Base-by-base conservation (phyloP, 257 asterid genomes). In the Cynanchum wilfordii region DNA sequence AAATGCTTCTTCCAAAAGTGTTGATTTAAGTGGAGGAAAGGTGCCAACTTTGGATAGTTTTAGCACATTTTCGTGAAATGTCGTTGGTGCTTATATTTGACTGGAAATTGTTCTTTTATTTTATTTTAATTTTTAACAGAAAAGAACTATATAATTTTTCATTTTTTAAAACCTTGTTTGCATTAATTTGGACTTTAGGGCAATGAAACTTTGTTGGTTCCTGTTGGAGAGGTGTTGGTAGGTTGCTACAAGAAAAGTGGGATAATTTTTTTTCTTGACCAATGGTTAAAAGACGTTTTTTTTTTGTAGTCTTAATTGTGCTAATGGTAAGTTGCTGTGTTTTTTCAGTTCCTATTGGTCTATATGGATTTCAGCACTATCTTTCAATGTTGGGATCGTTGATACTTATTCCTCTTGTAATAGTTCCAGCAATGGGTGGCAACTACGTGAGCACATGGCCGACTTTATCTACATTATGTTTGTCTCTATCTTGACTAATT, bases 391-490 rank as follows among this genome's bases (percentile, higher is more conserved):
- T 95, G 96, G 98, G 97, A 62, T 95, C 99, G 25, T 72, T 95
- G 92, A 86, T 95, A 70, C 88, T 95, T 42, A 88, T 92, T 81
- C 99, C 98, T 19, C 96, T 95, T 25, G 98, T 95, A 79, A 84
- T 92, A 50, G 97, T 95, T 85, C 99, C 99, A n/a, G 96, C 99
- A 76, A 95, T 90, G 99, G 98, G 99, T 51, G 99, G 99, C 83
- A 87, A 86, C 84, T 73, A 92, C 81, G 99, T 95, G 91, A 92
- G 99, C 86, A 69, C 86, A 72, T 66, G 9, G 3, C 9, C n/a
- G 42, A 10, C 29, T 55, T 38, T 22, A 15, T 70, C 58, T 50
- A 6, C 54, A 13, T 69, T 36, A 17, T 68, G 24, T 59, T 59
- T 25, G 42, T 68, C 5, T 33, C 62, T 42, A 29, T 59, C 49